Evolutionary conservation across 768 basidiomycete genomes (phyloP).

Genomic region (Lyophyllum semitale): DNA sequence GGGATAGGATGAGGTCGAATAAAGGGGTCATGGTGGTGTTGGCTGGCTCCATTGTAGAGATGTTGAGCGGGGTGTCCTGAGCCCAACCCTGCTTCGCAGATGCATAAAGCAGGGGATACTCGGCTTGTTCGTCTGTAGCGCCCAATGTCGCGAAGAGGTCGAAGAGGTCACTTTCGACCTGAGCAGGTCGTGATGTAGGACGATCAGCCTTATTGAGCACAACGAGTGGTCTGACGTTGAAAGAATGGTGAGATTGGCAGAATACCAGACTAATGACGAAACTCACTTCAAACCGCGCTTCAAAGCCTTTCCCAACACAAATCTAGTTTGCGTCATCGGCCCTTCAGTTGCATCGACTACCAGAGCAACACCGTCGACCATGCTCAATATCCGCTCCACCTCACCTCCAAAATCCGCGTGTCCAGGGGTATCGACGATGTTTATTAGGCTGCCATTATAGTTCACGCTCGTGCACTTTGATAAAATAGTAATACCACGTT

Average conservation of each 20-base stretch:
- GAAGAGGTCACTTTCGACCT: conserved; percentile 52
- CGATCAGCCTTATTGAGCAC: conserved; percentile 54
- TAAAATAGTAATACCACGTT: conserved; percentile 63
- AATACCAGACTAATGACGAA: background rate
- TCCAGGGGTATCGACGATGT: conserved; percentile 63
- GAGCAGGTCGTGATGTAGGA: conserved; percentile 40
- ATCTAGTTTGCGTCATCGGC: conserved; percentile 61
- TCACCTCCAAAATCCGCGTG: conserved; percentile 68
- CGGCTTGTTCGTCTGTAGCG: conserved; percentile 51
- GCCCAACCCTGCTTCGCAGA: conserved; percentile 56
- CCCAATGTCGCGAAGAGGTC: conserved; percentile 53
- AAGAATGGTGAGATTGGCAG: background rate
- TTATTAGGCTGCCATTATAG: conserved; percentile 52
- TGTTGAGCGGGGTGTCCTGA: conserved; percentile 24
- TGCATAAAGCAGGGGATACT: conserved; percentile 52
- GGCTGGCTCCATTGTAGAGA: conserved; percentile 9
- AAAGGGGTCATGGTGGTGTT: conserved; percentile 41
- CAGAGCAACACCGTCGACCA: conserved; percentile 64
- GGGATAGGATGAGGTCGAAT: conserved; percentile 47
- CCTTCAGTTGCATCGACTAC: conserved; percentile 62
- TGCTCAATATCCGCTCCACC: conserved; percentile 60
- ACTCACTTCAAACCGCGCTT: conserved; percentile 42
- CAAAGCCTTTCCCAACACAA: conserved; percentile 50
- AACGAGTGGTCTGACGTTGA: conserved; percentile 40
- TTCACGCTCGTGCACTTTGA: conserved; percentile 57